Evolutionary conservation across 345 rosid species (phyloP).

Genomic region (Euphorbia pulcherrima): DNA sequence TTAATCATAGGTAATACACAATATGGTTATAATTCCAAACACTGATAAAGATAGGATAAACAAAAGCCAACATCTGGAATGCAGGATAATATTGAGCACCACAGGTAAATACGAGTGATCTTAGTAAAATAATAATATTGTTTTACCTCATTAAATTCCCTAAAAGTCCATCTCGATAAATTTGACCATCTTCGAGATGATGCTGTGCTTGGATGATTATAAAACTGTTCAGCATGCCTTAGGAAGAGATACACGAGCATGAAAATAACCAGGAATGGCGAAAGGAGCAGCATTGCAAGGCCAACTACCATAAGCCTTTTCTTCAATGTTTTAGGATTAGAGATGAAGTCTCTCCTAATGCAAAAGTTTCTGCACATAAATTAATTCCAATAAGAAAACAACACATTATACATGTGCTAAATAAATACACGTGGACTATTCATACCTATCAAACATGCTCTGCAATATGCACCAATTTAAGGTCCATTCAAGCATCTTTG

Average conservation of each 20-base stretch:
- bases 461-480: conserved; percentile 97
- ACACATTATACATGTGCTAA: not conserved
- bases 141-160: conserved; percentile 94
- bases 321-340: conserved; percentile 71
- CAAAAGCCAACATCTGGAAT: not conserved
- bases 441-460: conserved; percentile 98
- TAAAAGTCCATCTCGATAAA: conserved; percentile 88
- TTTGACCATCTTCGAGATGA: conserved; percentile 98
- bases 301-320: conserved; percentile 88
- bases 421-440: conserved; percentile 12
- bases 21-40: not conserved
- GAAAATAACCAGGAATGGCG: conserved; percentile 95
- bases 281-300: conserved; percentile 76
- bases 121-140: not conserved
- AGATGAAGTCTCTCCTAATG: conserved; percentile 78
- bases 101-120: not conserved
- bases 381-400: conserved; percentile 32
- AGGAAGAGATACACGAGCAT: conserved; percentile 92
- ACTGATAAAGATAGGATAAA: not conserved
- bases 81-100: conserved; percentile 6
- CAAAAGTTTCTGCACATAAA: conserved; percentile 74
- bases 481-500: conserved; percentile 97
- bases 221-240: conserved; percentile 96
- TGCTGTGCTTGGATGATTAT: conserved; percentile 96
- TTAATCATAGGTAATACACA: not conserved